These are phyloP conservation scores for Naegleria fowleri DNA, from an alignment of 208 protist genomes.

Conservation along the genomic window DNA sequence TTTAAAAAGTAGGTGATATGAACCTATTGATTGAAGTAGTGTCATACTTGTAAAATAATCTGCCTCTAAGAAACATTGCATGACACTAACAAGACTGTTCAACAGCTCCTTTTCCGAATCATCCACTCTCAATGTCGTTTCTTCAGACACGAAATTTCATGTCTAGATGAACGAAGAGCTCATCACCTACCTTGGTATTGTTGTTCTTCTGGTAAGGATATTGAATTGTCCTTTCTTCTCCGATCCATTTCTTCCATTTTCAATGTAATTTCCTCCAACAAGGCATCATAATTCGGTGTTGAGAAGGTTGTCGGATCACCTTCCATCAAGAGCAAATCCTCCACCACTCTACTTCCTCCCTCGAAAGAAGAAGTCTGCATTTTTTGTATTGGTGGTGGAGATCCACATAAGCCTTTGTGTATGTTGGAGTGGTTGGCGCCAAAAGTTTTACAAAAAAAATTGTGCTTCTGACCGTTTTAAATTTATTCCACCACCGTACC, in stretches of 20 bases:
- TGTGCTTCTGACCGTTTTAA: no score
- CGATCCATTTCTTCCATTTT: not conserved
- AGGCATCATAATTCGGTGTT: not conserved
- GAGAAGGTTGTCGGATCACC: not conserved
- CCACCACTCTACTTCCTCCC: not conserved
- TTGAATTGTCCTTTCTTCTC: not conserved
- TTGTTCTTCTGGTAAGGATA: no score
- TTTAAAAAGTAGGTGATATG: not conserved
- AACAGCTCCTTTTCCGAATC: not conserved
- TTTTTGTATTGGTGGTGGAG: not conserved
- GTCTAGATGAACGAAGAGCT: no score
- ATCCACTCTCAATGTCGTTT: not conserved
- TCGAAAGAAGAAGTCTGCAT: not conserved
- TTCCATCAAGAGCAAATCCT: not conserved
- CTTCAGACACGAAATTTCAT: no score
- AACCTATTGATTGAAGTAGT: not conserved
- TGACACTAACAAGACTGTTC: not conserved
- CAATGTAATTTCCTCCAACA: not conserved
- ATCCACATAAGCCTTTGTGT: no score
- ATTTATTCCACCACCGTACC: no score
- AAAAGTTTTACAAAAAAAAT: not conserved
- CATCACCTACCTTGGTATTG: no score
- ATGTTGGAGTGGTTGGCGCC: no score
- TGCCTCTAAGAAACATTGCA: not conserved
- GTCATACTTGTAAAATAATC: not conserved